A percentile compares a stretch with the other conserved stretches of the same genome.
These are phyloP conservation scores for Nasturtium officinale DNA, from an alignment of 345 rosid species.

Conservation along the genomic window DNA sequence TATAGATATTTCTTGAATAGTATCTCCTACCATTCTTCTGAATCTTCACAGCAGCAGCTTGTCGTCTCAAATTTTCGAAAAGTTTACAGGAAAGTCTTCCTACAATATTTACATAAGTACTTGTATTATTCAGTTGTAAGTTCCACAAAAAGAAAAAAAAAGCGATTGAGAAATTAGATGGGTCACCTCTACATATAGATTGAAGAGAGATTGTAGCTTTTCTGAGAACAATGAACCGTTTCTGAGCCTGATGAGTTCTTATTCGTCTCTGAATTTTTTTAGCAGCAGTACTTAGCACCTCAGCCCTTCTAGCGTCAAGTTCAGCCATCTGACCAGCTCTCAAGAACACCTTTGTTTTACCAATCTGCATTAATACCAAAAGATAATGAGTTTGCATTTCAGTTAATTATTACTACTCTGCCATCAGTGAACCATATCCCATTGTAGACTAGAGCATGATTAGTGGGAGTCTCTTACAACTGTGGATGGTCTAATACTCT, in stretches of 20 bases:
- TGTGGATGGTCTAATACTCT: background rate
- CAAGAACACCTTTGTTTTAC: slow-evolving; percentile 90
- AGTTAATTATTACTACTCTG: no score
- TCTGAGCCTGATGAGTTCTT: slow-evolving; percentile 69
- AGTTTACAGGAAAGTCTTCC: slow-evolving; percentile 69
- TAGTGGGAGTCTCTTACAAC: no score
- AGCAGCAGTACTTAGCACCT: slow-evolving; percentile 79
- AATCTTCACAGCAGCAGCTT: slow-evolving; percentile 72
- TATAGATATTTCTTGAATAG: slow-evolving; percentile 56
- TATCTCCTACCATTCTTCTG: slow-evolving; percentile 64
- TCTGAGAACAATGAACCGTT: slow-evolving; percentile 68
- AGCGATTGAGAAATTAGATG: background rate
- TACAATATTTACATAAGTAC: slow-evolving; percentile 30
- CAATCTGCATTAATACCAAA: slow-evolving; percentile 62
- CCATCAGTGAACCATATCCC: background rate
- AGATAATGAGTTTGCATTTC: background rate
- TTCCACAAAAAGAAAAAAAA: background rate
- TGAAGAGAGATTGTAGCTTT: slow-evolving; percentile 62
- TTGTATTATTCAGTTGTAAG: background rate
- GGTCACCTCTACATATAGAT: slow-evolving; percentile 70
- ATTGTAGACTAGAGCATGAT: background rate
- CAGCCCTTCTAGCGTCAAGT: slow-evolving; percentile 83
- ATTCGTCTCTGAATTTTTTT: slow-evolving; percentile 77
- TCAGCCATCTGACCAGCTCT: slow-evolving; percentile 99
- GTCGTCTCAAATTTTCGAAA: slow-evolving; percentile 49